Evolutionary conservation across 768 basidiomycete genomes (phyloP), one percentile per base, ranked within the genome.

Genomic region (Pholiota conissans): DNA sequence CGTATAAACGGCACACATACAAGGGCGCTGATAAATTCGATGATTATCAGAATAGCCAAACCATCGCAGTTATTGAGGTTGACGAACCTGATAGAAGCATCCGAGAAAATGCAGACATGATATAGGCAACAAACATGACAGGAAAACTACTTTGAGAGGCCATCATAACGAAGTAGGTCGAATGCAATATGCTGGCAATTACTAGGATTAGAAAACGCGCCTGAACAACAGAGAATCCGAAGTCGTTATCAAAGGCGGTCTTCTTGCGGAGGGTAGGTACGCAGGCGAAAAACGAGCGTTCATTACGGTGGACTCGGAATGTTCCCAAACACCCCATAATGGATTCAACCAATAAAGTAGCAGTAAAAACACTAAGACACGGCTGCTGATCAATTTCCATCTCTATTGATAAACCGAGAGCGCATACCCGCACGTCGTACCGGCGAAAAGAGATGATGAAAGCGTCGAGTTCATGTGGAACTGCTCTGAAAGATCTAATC

Each of bases 381-480:
- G n/a, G 39, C 16, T 22, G 22, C 13, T 8, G 14, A 22, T 54
- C 47, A 28, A 45, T 13, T 13, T 32, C n/a, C 27, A 40, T 9
- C 29, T 34, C 35, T 27, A 29, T 20, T 35, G 22, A 9, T 52
- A 14, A 26, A 10, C 13, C 24, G 28, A 11, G 13, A 26, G 30
- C 7, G 5, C 14, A 14, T 51, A 83, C 84, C 84, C 83, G 52
- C 70, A 64, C 27, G 78, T 78, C 22, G 73, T 79, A 4, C 74
- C 79, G 11, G 76, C 77, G 61, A 82, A 85, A 16, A 84, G 68
- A 8, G 83, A 65, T 9, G 83, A 83, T 22, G 80, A 80, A 5
- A 74, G 74, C 67, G 78, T 77, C 55, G 78, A 78, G 34, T 62
- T 80, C 27, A 85, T 67, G 62, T 79, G 71, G 57, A 80, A 82